Base-by-base conservation (phyloP, 2,329 filamentous ascomycete species). In the Fonsecaea pedrosoi region DNA sequence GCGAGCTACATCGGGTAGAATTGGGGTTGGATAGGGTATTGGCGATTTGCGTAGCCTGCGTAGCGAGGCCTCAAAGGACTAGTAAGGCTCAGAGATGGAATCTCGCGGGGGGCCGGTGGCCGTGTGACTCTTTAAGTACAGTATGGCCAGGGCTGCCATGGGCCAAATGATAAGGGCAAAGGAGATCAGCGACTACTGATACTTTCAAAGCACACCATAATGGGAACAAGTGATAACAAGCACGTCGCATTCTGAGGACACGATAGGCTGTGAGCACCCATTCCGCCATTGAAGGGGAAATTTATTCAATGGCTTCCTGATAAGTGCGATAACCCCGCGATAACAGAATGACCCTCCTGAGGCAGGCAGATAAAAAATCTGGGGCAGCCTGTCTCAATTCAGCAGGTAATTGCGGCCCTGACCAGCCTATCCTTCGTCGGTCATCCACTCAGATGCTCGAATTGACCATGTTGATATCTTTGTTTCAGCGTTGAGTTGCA, bases 251-350 rank as follows among this genome's bases (percentile, higher is more conserved):
- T 48, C 35, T 42, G 32, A 18, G 35, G 32, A 30, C 53, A 64
- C 57, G 37, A 61, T 61, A 64, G 61, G 61, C 53, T 57, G 45
- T 35, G 48, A 42, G 12, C 42, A 32, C 25, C 53, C 37, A 45
- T 50, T 55, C 18, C 21, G 42, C 40, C 54, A 55, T 55, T 18
- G 15, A 35, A 65, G 56, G 55, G 25, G 58, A 34, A 50, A 25
- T 45, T 12, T 32, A n/a, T n/a, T 40, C 42, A 21, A 34, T 30
- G 35, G 38, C 18, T 42, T 21, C 54, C 57, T 66, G 67, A 69
- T 69, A 69, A 69, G 63, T 62, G 42, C 55, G 8, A 25, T n/a
- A 45, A 35, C 67, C 62, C 60, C 61, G 64, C 64, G 67, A 69
- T 69, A 69, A 67, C 67, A 62, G 54, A 21, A 53, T 50, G 42